Base-by-base conservation (phyloP, 2,329 filamentous ascomycete genomes). In the Venturia pyrina region DNA sequence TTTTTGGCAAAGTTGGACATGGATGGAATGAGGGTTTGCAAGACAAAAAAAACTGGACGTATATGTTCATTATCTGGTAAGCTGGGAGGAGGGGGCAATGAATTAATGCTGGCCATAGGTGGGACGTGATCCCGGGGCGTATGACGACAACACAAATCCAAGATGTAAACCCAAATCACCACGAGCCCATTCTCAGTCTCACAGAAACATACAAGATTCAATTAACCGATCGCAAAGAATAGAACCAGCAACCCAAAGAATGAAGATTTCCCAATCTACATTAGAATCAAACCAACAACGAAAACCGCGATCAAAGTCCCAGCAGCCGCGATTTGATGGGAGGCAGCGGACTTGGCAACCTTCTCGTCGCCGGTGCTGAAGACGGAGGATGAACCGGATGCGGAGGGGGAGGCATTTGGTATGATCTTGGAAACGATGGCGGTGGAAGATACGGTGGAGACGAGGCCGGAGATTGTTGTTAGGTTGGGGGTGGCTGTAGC, bases 401-500 rank as follows among this genome's bases (percentile, higher is more conserved):
- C 5, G 15, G 28, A 34, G 28, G 53, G 15, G 1, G 53, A 59
- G 13, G 53, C 28, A 2, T 13, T 59, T 37, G 53, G 7, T 40
- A 6, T 11, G 11, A 15, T 11, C 28, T 19, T 59, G 53, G 32
- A 17, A 15, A 5, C 53, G 53, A 5, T 37, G 32, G 11, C 15
- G 17, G 53, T 28, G 32, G 43, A 44, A 15, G 63, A n/a, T 13
- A 37, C 34, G n/a, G 69, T 44, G 67, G 66, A 67, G 59, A 66
- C 67, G 63, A 48, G 44, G 44, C 44, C 19, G 19, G 44, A 46
- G 43, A 46, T 19, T 46, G 43, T 46, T 46, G 43, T 19, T 19
- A 46, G 43, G 19, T 2, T 6, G 43, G 15, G 43, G 6, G 43
- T 46, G n/a, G 46, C 21, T 53, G 48, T n/a, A n/a, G 46, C 10